Evolutionary conservation across 2,329 filamentous ascomycete genomes (phyloP), one percentile per base, ranked within the genome.

Genomic region (Trichoderma breve): DNA sequence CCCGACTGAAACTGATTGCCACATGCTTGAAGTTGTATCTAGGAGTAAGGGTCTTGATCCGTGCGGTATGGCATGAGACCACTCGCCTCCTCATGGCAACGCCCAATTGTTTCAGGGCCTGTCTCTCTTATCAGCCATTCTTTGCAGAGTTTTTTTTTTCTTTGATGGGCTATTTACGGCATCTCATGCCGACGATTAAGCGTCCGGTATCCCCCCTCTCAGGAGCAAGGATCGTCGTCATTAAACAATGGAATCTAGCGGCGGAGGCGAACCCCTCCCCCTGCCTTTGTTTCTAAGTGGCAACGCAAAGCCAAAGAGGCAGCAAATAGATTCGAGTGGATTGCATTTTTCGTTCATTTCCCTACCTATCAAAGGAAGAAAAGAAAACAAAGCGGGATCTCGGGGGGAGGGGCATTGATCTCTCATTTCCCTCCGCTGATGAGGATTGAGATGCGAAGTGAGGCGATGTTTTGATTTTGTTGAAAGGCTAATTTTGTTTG

Each of bases 101-200:
- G 47, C 21, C 53, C 28, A 55, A 55, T 36, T 65, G 62, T 65
- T 65, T 65, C 62, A 32, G 62, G 30, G 39, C n/a, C 43, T 65
- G 28, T 65, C 60, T 28, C 36, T 43, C 24, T 53, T 14, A 24
- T 58, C 26, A 11, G 55, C 26, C 55, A 18, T 30, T 57, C 15
- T 15, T 32, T 61, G 43, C 43, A 51, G 43, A 51, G 3, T 4
- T 21, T 51, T 51, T 32, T 6, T 36, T 15, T 15, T 5, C 26
- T 36, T 14, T 6, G 4, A 21, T 43, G 34, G 18, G 26, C 8
- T 26, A 34, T 55, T 66, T 21, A 55, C 24, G 51, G 21, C 64
- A 67, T 57, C 43, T 66, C 28, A 53, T 67, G 28, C 63, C 30
- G 63, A 30, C 47, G 21, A 24, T 66, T 66, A 66, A 66, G 63